phyloP scores from a whole-genome alignment of 2,329 filamentous ascomycete genomes.

The Ceratocystis cubensis region DNA sequence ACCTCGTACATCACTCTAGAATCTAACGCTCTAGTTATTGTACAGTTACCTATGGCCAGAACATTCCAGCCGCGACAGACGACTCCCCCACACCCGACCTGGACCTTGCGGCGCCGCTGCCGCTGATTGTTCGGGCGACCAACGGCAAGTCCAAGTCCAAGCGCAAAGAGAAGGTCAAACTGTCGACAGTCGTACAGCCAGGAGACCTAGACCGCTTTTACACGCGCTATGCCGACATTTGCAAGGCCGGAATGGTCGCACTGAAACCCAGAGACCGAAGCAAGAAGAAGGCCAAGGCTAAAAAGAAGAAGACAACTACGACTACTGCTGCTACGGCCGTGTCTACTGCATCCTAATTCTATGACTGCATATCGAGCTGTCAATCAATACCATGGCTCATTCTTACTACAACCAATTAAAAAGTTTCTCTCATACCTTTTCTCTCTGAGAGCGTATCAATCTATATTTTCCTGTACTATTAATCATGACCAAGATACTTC shows the following conservation, averaged over 20 bases:
- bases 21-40: background rate
- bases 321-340: conserved; percentile 14
- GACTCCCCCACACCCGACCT: conserved; percentile 49
- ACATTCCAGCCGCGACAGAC: conserved; percentile 33
- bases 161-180: conserved; percentile 50
- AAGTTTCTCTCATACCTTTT: too few relatives aligned
- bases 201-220: conserved; percentile 72
- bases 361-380: background rate
- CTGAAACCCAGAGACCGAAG: conserved; percentile 89
- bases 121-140: conserved; percentile 70
- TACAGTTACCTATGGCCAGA: conserved; percentile 35
- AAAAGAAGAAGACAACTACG: conserved; percentile 46
- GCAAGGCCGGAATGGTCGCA: conserved; percentile 75
- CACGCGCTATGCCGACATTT: conserved; percentile 72
- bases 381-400: too few relatives aligned
- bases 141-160: conserved; percentile 58
- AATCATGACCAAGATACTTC: too few relatives aligned
- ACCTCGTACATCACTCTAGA: background rate
- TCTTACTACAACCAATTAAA: too few relatives aligned
- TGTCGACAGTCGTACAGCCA: conserved; percentile 71
- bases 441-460: too few relatives aligned
- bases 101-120: conserved; percentile 45
- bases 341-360: background rate
- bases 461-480: too few relatives aligned
- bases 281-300: conserved; percentile 70